Evolutionary conservation across 768 basidiomycete genomes (phyloP).

Genomic region (Naganishia friedmannii): DNA sequence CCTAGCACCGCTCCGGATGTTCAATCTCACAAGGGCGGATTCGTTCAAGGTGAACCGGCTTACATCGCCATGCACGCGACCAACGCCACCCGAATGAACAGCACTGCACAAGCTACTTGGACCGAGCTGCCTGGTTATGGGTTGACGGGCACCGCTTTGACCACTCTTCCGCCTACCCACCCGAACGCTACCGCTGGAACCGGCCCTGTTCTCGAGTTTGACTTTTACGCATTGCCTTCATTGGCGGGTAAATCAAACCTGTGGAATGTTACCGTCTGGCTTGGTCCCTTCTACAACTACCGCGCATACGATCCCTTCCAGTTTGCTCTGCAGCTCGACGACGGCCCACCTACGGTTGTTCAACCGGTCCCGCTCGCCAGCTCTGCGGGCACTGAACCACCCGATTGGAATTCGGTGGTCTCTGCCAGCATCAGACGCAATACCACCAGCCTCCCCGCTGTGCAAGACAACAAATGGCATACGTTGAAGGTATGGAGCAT

Average conservation of each 20-base stretch:
- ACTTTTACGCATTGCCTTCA: conserved; percentile 36
- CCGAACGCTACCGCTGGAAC: conserved; percentile 62
- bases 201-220: conserved; percentile 65
- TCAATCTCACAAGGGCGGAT: conserved; percentile 42
- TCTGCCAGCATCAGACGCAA: conserved; percentile 40
- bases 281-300: conserved; percentile 43
- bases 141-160: conserved; percentile 62
- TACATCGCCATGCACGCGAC: conserved; percentile 67
- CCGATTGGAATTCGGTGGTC: conserved; percentile 44
- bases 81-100: conserved; percentile 58
- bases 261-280: conserved; percentile 28
- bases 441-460: conserved; percentile 26
- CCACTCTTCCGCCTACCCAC: conserved; percentile 61
- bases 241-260: conserved; percentile 23
- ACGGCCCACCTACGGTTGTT: conserved; percentile 30
- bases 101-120: conserved; percentile 61
- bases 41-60: conserved; percentile 66
- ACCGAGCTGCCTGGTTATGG: conserved; percentile 63
- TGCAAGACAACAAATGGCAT: conserved; percentile 33
- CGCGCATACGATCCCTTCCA: conserved; percentile 34
- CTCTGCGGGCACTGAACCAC: conserved; percentile 37
- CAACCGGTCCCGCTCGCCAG: conserved; percentile 35
- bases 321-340: conserved; percentile 42
- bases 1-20: neutral
- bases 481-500: conserved; percentile 41